Base-by-base conservation (phyloP, 768 basidiomycete genomes). In the Chlorophyllum brunneum region DNA sequence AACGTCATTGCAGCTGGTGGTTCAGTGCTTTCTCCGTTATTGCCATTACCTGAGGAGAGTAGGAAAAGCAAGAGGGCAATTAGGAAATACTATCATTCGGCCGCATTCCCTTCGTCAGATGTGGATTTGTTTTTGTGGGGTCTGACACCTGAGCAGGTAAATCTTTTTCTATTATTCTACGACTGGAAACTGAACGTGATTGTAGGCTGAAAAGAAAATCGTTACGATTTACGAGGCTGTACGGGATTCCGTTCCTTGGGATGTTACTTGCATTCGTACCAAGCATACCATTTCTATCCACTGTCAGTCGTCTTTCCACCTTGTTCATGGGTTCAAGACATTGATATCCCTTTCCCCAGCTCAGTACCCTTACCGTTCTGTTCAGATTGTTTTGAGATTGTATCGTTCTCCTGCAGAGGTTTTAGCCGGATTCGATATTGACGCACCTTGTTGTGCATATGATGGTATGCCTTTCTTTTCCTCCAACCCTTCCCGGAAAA, bases 261-360 rank as follows among this genome's bases (percentile, higher is more conserved):
- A 84, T 60, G 79, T 82, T 13, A 83, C 82, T 24, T 83, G 81
- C 45, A 77, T 85, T 51, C 76, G 82, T 34, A 81, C 81, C 51
- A 84, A 81, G 64, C 81, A 86, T 56, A 81, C 82, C 0, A 70
- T 83, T 37, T 83, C 83, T 11, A 83, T 85, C 57, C 78, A 84
- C 60, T 82, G 81, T 76, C 54, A n/a, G 30, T 27, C n/a, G 27
- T 22, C 6, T 38, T 54, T 3, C 22, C 15, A n/a, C 34, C 6
- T 36, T 36, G 10, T 4, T n/a, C 22, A 15, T 7, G 22, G 13
- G 36, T 27, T 9, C 5, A 39, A 46, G 13, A 45, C 23, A 38
- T 41, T 29, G 15, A 40, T 13, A 42, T 22, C 22, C 37, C 8
- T 22, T 1, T 55, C 26, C 39, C 20, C 54, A 82, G 80, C 76